Conservation (phyloP, 129 eudicot genomes). For the Heracleum sosnowskyi region DNA sequence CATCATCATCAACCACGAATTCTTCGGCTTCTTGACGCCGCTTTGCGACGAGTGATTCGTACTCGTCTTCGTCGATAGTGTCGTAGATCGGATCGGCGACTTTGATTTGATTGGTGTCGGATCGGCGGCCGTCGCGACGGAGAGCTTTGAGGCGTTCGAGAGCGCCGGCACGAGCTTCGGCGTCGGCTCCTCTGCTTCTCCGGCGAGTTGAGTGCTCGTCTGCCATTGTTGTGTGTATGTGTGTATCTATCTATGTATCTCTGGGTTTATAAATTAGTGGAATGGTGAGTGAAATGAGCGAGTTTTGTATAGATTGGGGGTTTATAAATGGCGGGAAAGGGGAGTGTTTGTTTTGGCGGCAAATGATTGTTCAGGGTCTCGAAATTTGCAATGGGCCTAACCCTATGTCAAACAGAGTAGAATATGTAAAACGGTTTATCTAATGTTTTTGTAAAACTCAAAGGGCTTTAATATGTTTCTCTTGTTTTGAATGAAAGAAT, state of each 20-base stretch:
- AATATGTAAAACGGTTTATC: too few species aligned
- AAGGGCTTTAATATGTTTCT: too few species aligned
- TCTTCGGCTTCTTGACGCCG: constrained; percentile 66
- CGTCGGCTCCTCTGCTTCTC: constrained; percentile 35
- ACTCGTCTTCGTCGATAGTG: constrained; percentile 78
- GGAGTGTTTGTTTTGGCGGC: constrained; percentile 15
- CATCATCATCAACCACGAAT: constrained; percentile 81
- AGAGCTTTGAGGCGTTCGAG: constrained; percentile 64
- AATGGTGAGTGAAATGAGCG: neutral
- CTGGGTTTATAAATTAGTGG: neutral
- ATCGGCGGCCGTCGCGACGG: constrained; percentile 47
- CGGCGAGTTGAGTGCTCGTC: constrained; percentile 52
- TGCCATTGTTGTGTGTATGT: constrained; percentile 29
- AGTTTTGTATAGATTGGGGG: neutral
- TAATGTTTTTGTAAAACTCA: too few species aligned
- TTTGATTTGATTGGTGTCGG: constrained; percentile 44
- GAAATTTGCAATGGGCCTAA: neutral
- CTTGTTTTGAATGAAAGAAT: too few species aligned
- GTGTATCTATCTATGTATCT: constrained; percentile 3
- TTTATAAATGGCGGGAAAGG: constrained; percentile 12
- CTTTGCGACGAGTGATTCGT: constrained; percentile 62
- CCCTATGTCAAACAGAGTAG: neutral
- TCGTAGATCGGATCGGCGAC: constrained; percentile 80
- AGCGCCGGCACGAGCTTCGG: constrained; percentile 53
- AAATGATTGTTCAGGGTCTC: neutral